These are phyloP conservation scores for Cutaneotrichosporon arboriforme DNA, from an alignment of 1,284 basidiomycete species.

Conservation along the genomic window DNA sequence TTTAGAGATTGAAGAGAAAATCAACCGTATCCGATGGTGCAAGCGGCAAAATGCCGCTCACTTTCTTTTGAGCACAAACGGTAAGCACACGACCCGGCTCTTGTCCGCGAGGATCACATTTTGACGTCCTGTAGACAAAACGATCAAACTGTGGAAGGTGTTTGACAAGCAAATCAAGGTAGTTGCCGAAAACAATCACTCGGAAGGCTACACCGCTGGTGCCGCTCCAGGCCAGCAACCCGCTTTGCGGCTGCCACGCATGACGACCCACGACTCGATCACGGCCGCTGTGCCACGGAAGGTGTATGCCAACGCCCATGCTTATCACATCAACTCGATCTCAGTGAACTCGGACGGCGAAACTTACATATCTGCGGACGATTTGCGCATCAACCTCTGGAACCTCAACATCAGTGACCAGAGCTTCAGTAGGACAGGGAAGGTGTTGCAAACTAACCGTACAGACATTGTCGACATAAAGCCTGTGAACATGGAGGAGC, in stretches of 20 bases:
- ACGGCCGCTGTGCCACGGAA: slow-evolving; percentile 97
- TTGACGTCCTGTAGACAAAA: slow-evolving; percentile 70
- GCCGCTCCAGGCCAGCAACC: slow-evolving; percentile 54
- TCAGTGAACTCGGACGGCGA: slow-evolving; percentile 99
- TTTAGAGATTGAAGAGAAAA: slow-evolving; percentile 99
- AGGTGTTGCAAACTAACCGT: not conserved
- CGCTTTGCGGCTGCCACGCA: slow-evolving; percentile 74
- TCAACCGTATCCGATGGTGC: slow-evolving; percentile 99
- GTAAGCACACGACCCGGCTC: slow-evolving; percentile 47
- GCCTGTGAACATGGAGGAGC: slow-evolving; percentile 98
- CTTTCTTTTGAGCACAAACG: slow-evolving; percentile 95
- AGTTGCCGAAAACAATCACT: slow-evolving; percentile 93
- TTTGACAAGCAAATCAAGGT: slow-evolving; percentile 97
- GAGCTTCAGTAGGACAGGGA: slow-evolving; percentile 77
- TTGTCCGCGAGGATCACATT: not conserved
- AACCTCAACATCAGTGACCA: slow-evolving; percentile 98
- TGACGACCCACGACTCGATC: slow-evolving; percentile 93
- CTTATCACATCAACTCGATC: slow-evolving; percentile 99
- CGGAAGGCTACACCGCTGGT: slow-evolving; percentile 58
- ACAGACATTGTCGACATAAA: slow-evolving; percentile 99
- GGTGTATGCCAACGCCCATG: slow-evolving; percentile 98
- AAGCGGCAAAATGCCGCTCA: slow-evolving; percentile 96
- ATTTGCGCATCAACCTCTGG: slow-evolving; percentile 96
- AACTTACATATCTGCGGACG: slow-evolving; percentile 98
- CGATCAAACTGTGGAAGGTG: slow-evolving; percentile 99